Evolutionary conservation across 805 yeast species (phyloP).

Genomic region (Teunomyces pallodes): DNA sequence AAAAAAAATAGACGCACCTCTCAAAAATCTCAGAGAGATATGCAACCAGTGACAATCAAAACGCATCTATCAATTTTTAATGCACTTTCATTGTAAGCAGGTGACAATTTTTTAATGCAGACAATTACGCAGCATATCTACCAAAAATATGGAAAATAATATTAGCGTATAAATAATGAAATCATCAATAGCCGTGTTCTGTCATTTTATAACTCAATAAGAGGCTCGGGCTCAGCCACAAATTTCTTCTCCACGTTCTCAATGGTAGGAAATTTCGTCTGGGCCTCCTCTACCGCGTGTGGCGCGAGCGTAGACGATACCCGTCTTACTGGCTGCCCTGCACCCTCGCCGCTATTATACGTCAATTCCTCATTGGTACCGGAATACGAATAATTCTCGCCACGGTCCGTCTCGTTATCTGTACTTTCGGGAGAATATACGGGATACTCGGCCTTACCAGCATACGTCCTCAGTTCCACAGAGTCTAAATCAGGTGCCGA

Average conservation of each 20-base stretch:
- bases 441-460: constrained; percentile 4
- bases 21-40: not conserved
- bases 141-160: no score
- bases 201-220: constrained; percentile 32
- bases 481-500: not conserved
- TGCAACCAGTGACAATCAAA: not conserved
- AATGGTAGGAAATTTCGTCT: constrained; percentile 13
- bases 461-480: not conserved
- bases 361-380: constrained; percentile 1
- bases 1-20: not conserved
- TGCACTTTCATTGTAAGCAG: no score
- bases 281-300: constrained; percentile 14
- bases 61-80: no score
- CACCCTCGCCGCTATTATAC: not conserved
- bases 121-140: not conserved
- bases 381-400: constrained; percentile 3
- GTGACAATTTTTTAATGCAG: not conserved
- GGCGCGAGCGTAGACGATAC: constrained; percentile 10
- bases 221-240: constrained; percentile 37
- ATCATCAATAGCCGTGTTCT: no score
- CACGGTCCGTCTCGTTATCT: constrained; percentile 6
- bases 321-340: constrained; percentile 4
- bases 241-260: constrained; percentile 13
- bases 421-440: constrained; percentile 8
- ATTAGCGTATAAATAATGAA: no score